These are phyloP conservation scores for Plectosphaerella plurivora DNA, from an alignment of 2,329 filamentous ascomycete genomes.

Conservation along the genomic window DNA sequence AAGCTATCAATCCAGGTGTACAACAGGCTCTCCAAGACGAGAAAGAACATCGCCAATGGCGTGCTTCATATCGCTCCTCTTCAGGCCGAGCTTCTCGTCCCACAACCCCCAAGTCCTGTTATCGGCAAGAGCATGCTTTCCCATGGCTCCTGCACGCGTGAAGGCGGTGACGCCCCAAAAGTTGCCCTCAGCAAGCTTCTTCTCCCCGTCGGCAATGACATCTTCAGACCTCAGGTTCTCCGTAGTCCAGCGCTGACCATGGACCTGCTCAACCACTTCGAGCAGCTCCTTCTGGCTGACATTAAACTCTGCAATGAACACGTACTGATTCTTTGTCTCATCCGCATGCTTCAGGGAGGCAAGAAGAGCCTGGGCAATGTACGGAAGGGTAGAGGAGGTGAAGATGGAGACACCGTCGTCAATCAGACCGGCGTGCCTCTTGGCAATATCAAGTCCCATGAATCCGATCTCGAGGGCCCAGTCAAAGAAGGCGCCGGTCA, in stretches of 20 bases:
- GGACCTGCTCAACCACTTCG: neutral
- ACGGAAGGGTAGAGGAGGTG: neutral
- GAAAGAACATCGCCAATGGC: neutral
- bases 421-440: conserved; percentile 6
- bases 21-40: no score
- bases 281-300: neutral
- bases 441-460: conserved; percentile 9
- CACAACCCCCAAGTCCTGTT: neutral
- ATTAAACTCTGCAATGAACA: neutral
- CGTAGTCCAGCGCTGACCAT: neutral
- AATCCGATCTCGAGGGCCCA: conserved; percentile 13
- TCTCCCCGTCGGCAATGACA: neutral
- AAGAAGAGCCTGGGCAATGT: neutral
- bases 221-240: neutral
- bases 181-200: neutral
- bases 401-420: conserved; percentile 1
- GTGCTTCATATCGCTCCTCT: neutral
- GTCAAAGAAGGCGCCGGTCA: conserved; percentile 19
- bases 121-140: neutral
- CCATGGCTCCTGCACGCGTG: neutral
- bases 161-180: neutral
- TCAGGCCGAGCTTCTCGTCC: conserved; percentile 1
- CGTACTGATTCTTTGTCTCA: neutral
- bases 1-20: no score
- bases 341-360: neutral